Base-by-base conservation (phyloP, 306 rosid genomes). In the Canavalia ensiformis region DNA sequence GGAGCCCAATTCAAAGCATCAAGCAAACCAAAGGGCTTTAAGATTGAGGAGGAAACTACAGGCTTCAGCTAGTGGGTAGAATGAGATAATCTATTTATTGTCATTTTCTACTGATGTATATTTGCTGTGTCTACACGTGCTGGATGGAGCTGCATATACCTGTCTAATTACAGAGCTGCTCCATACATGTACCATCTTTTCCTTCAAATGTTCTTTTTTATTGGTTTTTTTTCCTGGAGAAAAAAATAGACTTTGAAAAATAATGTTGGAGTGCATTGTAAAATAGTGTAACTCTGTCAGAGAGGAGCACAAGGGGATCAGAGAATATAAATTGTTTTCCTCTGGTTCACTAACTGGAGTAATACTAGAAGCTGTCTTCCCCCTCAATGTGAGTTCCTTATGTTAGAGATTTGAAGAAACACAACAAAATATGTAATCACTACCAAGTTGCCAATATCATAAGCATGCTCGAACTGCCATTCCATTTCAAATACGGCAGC, bases 1-100 rank as follows among this genome's bases (percentile, higher is more conserved):
- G 75, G 89, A 91, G 76, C 90, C 88, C 0, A 60, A 87, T 29
- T 25, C 85, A 66, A 75, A 78, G 51, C 88, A 71, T 64, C 87
- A 82, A 45, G 76, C 60, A 64, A 85, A 81, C 64, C 90, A 52
- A 65, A 84, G 76, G 79, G 73, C 50, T 63, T 3, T 37, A 29
- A 82, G 67, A 77, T 74, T 58, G 54, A 89, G 52, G 88, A 79
- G 66, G 59, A 89, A 49, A 65, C 80, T 75, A 52, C 89, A 68
- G 69, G 76, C 5, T 8, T 75, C 65, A 64, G 52, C 69, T 56
- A 59, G 76, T 57, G 41, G 37, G 39, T 85, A 60, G 74, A 13
- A 56, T 71, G 67, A 25, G 34, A 50, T 56, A 77, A 67, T 37
- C 28, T 49, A 47, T 52, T 50, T 68, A 46, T 11, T 52, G 31